Conservation (phyloP, 2,329 filamentous ascomycete species). For the Fusarium falciforme region DNA sequence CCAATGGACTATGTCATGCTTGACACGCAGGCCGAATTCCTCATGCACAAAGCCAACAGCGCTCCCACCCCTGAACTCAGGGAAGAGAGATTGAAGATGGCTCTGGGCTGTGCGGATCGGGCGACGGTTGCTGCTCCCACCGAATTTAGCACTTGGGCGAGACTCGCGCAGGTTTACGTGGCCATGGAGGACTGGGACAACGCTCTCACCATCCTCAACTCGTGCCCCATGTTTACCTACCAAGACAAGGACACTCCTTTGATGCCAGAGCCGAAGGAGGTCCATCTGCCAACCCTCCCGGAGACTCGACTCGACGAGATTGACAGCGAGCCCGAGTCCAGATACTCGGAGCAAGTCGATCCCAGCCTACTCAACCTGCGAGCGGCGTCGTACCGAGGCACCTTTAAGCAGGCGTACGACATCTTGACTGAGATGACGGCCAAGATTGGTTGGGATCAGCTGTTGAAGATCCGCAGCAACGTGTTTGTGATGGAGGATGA, state of each 20-base stretch:
- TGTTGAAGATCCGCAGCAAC: slow-evolving; percentile 92
- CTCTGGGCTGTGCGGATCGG: slow-evolving; percentile 91
- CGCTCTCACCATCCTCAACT: slow-evolving; percentile 93
- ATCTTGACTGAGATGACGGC: slow-evolving; percentile 95
- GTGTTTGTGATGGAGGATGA: slow-evolving; percentile 99
- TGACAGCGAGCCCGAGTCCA: slow-evolving; percentile 86
- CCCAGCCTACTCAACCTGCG: slow-evolving; percentile 86
- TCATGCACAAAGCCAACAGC: slow-evolving; percentile 81
- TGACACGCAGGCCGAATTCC: slow-evolving; percentile 92
- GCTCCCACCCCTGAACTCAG: slow-evolving; percentile 65
- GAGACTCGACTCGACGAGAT: slow-evolving; percentile 96
- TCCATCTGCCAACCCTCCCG: slow-evolving; percentile 85
- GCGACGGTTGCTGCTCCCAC: slow-evolving; percentile 95
- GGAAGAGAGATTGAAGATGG: slow-evolving; percentile 81
- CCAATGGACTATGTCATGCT: slow-evolving; percentile 99
- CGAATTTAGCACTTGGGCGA: slow-evolving; percentile 97
- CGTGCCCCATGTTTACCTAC: slow-evolving; percentile 99
- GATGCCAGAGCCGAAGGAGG: slow-evolving; percentile 91
- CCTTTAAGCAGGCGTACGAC: slow-evolving; percentile 93
- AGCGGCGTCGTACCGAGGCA: slow-evolving; percentile 91
- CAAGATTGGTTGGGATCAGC: slow-evolving; percentile 97
- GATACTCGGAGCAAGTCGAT: slow-evolving; percentile 87
- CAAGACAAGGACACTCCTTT: slow-evolving; percentile 97
- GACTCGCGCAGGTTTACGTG: slow-evolving; percentile 93
- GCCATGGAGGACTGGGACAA: slow-evolving; percentile 96